Conservation (phyloP, 75 land plant genomes). For the Picea glauca region DNA sequence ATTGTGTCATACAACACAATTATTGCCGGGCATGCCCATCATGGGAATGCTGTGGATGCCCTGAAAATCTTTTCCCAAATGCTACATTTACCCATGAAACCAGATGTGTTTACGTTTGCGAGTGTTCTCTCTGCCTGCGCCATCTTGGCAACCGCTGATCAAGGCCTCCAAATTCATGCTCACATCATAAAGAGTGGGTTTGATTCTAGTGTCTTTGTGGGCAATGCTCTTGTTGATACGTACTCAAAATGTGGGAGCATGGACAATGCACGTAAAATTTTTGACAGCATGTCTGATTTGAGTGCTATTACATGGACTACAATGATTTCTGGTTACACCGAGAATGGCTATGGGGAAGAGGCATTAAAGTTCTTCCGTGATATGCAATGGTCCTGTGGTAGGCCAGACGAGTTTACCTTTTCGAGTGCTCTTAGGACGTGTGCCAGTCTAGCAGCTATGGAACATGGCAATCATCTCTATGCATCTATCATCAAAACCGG, state of each 20-base stretch:
- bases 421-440: slow-evolving; percentile 20
- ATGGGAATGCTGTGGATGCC: slow-evolving; percentile 25
- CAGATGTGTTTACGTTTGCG: slow-evolving; percentile 49
- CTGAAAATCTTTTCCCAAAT: slow-evolving; percentile 37
- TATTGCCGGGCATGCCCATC: slow-evolving; percentile 58
- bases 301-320: slow-evolving; percentile 21
- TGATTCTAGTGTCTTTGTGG: slow-evolving; percentile 17
- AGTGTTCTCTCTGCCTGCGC: slow-evolving; percentile 62
- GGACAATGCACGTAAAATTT: slow-evolving; percentile 16
- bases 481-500: slow-evolving; percentile 10
- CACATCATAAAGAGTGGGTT: slow-evolving; percentile 17
- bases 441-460: slow-evolving; percentile 4
- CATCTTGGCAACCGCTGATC: slow-evolving; percentile 14
- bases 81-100: slow-evolving; percentile 27
- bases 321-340: slow-evolving; percentile 23
- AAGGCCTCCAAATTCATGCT: slow-evolving; percentile 25
- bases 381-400: slow-evolving; percentile 12
- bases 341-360: slow-evolving; percentile 15
- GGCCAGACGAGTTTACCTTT: slow-evolving; percentile 28
- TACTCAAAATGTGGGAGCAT: slow-evolving; percentile 25
- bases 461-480: slow-evolving; percentile 18
- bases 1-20: slow-evolving; percentile 65
- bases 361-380: slow-evolving; percentile 17
- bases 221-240: slow-evolving; percentile 17
- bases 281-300: slow-evolving; percentile 2